Percentiles rank a stretch among this genome's conserved stretches.
These are phyloP conservation scores for Candida ovalis DNA, from an alignment of 805 yeast genomes.

Conservation along the genomic window DNA sequence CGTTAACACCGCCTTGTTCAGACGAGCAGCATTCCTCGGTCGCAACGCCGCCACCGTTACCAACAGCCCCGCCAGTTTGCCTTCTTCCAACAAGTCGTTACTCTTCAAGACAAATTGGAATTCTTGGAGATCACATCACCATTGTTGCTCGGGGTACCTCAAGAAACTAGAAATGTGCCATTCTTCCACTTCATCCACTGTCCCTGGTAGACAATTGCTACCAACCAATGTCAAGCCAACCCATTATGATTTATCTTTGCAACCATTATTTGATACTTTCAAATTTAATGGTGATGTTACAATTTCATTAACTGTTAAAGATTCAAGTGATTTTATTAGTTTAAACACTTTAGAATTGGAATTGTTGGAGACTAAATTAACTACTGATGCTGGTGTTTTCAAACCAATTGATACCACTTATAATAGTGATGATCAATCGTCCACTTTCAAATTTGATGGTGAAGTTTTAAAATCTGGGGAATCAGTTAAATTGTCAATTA, in stretches of 20 bases:
- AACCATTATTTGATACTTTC: slow-evolving; percentile 35
- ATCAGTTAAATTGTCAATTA: slow-evolving; percentile 30
- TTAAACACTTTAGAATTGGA: slow-evolving; percentile 37
- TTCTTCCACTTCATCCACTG: slow-evolving; percentile 9
- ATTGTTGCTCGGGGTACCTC: slow-evolving; percentile 11
- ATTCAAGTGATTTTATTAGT: slow-evolving; percentile 43
- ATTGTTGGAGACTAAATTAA: slow-evolving; percentile 18
- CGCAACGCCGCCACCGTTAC: no score
- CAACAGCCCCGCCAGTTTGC: no score
- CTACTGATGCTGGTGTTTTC: slow-evolving; percentile 14
- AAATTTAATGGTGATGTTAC: slow-evolving; percentile 50
- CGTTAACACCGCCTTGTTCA: neutral
- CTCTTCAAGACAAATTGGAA: no score
- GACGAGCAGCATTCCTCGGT: neutral
- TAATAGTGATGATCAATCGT: slow-evolving; percentile 58
- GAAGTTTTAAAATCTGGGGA: slow-evolving; percentile 29
- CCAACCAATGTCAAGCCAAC: slow-evolving; percentile 61
- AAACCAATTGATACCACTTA: slow-evolving; percentile 20
- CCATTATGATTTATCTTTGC: slow-evolving; percentile 64
- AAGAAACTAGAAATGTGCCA: slow-evolving; percentile 13
- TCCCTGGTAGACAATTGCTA: slow-evolving; percentile 29
- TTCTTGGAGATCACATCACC: slow-evolving; percentile 9
- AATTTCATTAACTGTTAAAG: slow-evolving; percentile 45
- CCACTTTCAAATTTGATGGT: slow-evolving; percentile 54
- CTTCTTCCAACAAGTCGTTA: neutral